Base-by-base conservation (phyloP, 306 rosid genomes). In the Lathyrus aphaca region DNA sequence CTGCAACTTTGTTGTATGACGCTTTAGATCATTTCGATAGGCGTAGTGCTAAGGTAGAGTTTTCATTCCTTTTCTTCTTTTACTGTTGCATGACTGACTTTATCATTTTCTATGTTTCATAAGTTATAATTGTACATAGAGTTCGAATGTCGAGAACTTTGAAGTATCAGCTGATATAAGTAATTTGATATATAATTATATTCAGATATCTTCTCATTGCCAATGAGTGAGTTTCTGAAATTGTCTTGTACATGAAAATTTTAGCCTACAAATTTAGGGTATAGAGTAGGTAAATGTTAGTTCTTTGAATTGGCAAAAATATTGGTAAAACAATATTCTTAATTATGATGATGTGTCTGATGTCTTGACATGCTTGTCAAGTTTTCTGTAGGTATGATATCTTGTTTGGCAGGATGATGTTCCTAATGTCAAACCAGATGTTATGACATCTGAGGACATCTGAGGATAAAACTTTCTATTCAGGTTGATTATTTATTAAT, bases 21-120 rank as follows among this genome's bases (percentile, higher is more conserved):
- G 98, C 98, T 46, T 80, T 90, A 82, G 98, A 94, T 77, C 98
- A 94, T 88, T 94, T 94, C 80, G 98, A 94, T 83, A 85, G 95
- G 77, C 91, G 86, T 17, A 94, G 98, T 84, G 96, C 98, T n/a
- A 94, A 94, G 98, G 98, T 90, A 73, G 72, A 44, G 65, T 39
- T 5, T 39, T 64, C 46, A 27, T 79, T 65, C 63, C 50, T 63
- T 40, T 53, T 46, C 59, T 62, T 77, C n/a, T 63, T 54, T 25
- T 67, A 32, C 46, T 14, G 19, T 66, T 66, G 54, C 32, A 17
- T 72, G 68, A 40, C 50, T 48, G 38, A 37, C 45, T 72, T 54
- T 19, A 56, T 30, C 48, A 19, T 46, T 64, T 64, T 60, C 10
- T 14, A 17, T 66, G 37, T 27, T 58, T 49, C n/a, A 43, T 3